Evolutionary conservation across 2,329 filamentous ascomycete genomes (phyloP).

Genomic region (Botrytis elliptica): DNA sequence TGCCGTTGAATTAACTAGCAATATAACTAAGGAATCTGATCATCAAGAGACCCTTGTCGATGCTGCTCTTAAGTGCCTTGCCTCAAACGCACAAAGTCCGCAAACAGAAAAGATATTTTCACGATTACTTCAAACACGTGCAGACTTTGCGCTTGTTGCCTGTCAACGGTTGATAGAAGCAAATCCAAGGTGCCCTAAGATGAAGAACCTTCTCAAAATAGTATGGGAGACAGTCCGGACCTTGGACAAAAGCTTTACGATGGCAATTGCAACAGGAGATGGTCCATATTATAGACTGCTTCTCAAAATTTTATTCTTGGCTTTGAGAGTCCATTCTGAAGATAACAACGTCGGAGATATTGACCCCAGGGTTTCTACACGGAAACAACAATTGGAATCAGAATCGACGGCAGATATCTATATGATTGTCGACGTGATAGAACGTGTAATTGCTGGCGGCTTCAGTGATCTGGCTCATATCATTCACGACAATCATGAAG

Average conservation of each 20-base stretch:
- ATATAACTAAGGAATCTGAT: conserved; percentile 37
- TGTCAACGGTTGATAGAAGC: conserved; percentile 72
- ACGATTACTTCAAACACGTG: conserved; percentile 70
- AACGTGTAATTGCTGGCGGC: conserved; percentile 74
- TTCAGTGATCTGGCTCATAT: conserved; percentile 79
- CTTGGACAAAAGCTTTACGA: conserved; percentile 57
- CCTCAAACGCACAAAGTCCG: conserved; percentile 70
- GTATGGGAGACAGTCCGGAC: conserved; percentile 61
- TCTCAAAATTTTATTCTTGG: conserved; percentile 80
- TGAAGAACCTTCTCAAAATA: conserved; percentile 53
- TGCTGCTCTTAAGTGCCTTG: conserved; percentile 74
- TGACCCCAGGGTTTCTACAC: conserved; percentile 30
- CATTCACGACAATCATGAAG: conserved; percentile 70
- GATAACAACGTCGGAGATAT: conserved; percentile 23
- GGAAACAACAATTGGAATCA: conserved; percentile 22
- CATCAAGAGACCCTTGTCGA: conserved; percentile 47
- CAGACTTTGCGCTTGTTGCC: conserved; percentile 78
- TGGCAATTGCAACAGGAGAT: conserved; percentile 54
- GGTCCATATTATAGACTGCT: conserved; percentile 78
- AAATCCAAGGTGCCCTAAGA: conserved; percentile 49
- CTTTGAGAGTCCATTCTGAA: conserved; percentile 62
- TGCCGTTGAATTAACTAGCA: conserved; percentile 74
- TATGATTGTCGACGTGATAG: conserved; percentile 67
- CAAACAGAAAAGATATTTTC: conserved; percentile 80
- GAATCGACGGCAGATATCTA: conserved; percentile 40